Evolutionary conservation across 305 asterid species (phyloP), one percentile per base, ranked within the genome.

Genomic region (Solanum aculeatissimum): DNA sequence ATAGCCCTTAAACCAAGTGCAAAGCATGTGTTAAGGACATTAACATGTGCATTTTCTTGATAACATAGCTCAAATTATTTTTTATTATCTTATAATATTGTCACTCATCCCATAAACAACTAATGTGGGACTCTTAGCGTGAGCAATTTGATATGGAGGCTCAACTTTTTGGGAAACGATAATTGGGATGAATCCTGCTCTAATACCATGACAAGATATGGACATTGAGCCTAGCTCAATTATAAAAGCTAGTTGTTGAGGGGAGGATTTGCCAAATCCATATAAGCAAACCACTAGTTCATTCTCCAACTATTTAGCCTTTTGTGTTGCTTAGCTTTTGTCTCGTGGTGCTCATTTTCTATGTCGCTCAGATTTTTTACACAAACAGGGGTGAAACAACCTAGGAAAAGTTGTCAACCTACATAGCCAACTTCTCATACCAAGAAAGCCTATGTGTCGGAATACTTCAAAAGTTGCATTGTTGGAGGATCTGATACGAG

Each of bases 41-140:
- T 62, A 86, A 68, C 84, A 85, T 70, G 85, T 90, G 85, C 65
- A 86, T 10, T 87, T 81, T 84, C 84, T 78, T 54, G 65, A 82
- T 51, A 70, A 62, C 42, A 84, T 71, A 85, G 54, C 79, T 83
- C 68, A 84, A 84, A 53, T 19, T 53, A 27, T 6, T 66, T 21
- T 83, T 80, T 8, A 9, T 0, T 6, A 6, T 49, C 32, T 15
- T 47, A 4, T 16, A 9, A 25, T 75, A 47, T 25, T 4, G 21
- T 10, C 7, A 57, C 65, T 57, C 29, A 57, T n/a, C 65, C 65
- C 1, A 2, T n/a, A 57, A 57, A 57, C 27, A 57, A 57, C 65
- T 14, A 14, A n/a, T 57, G 29, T 57, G 21, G 21, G 1, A 57
- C 65, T 57, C 65, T n/a, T 57, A 57, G 65, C 14, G 7, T 57